These are phyloP conservation scores for Roridomyces roridus DNA, from an alignment of 768 basidiomycete species.

Conservation along the genomic window DNA sequence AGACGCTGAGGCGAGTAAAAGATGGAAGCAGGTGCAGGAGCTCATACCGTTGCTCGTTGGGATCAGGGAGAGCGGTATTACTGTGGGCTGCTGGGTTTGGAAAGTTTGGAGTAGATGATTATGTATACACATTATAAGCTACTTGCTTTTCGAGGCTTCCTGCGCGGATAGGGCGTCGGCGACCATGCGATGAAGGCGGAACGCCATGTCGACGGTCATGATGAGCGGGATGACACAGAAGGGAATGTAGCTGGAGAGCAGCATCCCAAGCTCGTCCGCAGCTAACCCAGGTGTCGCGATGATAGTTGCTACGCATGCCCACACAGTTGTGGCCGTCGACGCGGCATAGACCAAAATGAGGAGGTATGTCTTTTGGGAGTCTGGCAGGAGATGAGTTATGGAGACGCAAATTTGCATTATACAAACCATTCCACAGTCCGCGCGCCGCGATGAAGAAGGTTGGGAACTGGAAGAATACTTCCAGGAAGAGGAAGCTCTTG, in stretches of 20 bases:
- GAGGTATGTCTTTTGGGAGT: slow-evolving; percentile 58
- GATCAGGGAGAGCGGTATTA: no score
- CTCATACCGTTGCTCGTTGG: no score
- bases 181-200: slow-evolving; percentile 42
- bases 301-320: slow-evolving; percentile 71
- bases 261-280: slow-evolving; percentile 53
- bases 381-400: slow-evolving; percentile 34
- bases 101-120: no score
- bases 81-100: no score
- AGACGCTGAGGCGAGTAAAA: no score
- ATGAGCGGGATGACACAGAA: slow-evolving; percentile 75
- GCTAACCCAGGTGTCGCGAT: slow-evolving; percentile 61
- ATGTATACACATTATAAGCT: slow-evolving; percentile 9
- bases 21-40: no score
- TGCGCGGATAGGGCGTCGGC: slow-evolving; percentile 32
- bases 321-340: slow-evolving; percentile 77
- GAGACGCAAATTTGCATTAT: background rate
- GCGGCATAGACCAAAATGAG: slow-evolving; percentile 78
- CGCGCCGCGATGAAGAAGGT: slow-evolving; percentile 73
- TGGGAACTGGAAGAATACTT: slow-evolving; percentile 78
- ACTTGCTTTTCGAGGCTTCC: slow-evolving; percentile 37
- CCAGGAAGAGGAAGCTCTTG: slow-evolving; percentile 65
- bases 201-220: slow-evolving; percentile 78
- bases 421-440: slow-evolving; percentile 62
- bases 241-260: slow-evolving; percentile 76